phyloP scores from a whole-genome alignment of 768 basidiomycete genomes.

The Steccherinum ochraceum region DNA sequence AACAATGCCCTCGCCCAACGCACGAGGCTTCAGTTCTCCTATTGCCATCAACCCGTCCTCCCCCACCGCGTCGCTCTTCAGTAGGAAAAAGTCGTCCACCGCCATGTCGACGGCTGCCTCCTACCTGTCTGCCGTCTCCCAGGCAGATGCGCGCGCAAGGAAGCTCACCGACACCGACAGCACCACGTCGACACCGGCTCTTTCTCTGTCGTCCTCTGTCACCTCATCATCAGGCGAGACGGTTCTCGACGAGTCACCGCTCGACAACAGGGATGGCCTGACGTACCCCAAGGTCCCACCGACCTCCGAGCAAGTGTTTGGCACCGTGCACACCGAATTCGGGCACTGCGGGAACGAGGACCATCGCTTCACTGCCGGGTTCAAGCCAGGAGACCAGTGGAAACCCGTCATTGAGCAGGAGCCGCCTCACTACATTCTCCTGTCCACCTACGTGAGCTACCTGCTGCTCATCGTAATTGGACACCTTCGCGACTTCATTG shows the following conservation, averaged over 20 bases:
- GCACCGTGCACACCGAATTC: constrained; percentile 84
- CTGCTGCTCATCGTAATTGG: constrained; percentile 88
- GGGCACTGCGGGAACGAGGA: constrained; percentile 81
- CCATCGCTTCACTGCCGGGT: constrained; percentile 63
- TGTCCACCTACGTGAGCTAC: constrained; percentile 92
- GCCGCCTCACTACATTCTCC: constrained; percentile 87
- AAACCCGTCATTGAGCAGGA: constrained; percentile 63
- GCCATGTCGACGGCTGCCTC: constrained; percentile 48
- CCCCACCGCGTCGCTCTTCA: constrained; percentile 51
- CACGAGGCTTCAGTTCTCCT: constrained; percentile 41
- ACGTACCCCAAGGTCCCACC: constrained; percentile 60
- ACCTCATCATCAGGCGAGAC: constrained; percentile 68
- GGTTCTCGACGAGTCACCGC: constrained; percentile 45
- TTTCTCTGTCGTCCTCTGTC: constrained; percentile 69
- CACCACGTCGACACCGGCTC: constrained; percentile 60
- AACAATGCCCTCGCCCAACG: constrained; percentile 13
- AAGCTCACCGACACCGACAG: constrained; percentile 24
- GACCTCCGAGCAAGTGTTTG: constrained; percentile 74
- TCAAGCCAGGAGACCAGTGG: constrained; percentile 44
- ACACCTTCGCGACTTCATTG: constrained; percentile 92
- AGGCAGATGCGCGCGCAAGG: constrained; percentile 65
- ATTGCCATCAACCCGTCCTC: constrained; percentile 55
- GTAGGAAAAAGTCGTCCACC: constrained; percentile 41
- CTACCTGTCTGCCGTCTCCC: constrained; percentile 54
- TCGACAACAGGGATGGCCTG: constrained; percentile 43